Evolutionary conservation across 2,329 filamentous ascomycete species (phyloP), one percentile per base, ranked within the genome.

Genomic region (Cladosporium sp.): DNA sequence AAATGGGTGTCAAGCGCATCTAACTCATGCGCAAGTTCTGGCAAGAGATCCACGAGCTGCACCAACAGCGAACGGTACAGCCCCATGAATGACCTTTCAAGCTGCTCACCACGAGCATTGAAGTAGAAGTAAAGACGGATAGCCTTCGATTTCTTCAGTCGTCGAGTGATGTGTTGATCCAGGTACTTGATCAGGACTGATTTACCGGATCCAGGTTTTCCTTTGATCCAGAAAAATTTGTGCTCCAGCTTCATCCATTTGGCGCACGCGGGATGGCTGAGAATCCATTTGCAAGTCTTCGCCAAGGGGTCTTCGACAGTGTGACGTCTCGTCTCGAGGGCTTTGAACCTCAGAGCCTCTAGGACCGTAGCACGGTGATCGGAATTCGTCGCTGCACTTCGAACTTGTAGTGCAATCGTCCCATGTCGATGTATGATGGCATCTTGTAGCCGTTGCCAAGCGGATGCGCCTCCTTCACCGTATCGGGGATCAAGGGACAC

Each of bases 31-130:
- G 4, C 30, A 18, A 45, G 29, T 12, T 71, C 63, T 0, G 67
- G 82, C n/a, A n/a, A n/a, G n/a, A n/a, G n/a, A n/a, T n/a, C n/a
- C n/a, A n/a, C n/a, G n/a, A n/a, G n/a, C n/a, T n/a, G n/a, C n/a
- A n/a, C n/a, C n/a, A n/a, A n/a, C n/a, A n/a, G 48, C 0, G 77
- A 77, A 2, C 77, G 68, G 54, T 78, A 80, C 61, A 82, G 70
- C 0, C 80, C 79, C 0, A 63, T 20, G 0, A 68, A 65, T 0
- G 76, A 71, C 48, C 66, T 77, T 40, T 82, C 75, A 7, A 76
- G 59, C 3, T 60, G 27, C 0, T 64, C 61, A 0, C 74, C 75
- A 49, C 73, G 60, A 0, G 74, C 74, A 50, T 77, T 73, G 64
- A 79, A 79, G 64, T 77, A 79, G 57, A 77, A 78, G 0, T 68